A percentile compares a stretch with the other conserved stretches of the same genome.
Evolutionary conservation across 441 rosid genomes (phyloP).

Genomic region (Francoa sonchifolia): DNA sequence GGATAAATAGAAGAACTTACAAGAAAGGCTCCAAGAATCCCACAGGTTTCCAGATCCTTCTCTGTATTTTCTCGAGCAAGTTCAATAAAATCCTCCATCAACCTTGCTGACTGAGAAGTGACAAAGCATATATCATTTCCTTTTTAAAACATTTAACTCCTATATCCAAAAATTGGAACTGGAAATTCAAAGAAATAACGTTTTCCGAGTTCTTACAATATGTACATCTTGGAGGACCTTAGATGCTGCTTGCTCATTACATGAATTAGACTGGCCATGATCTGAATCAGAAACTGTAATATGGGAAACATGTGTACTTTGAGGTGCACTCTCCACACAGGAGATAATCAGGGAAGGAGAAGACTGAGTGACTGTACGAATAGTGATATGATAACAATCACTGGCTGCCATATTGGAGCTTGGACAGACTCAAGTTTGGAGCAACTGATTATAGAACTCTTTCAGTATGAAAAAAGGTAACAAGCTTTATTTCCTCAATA

Average conservation of each 20-base stretch:
- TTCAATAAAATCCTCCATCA: conserved; percentile 75
- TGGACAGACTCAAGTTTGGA: conserved; percentile 9
- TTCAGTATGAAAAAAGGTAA: conserved; percentile 3
- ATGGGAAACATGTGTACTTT: conserved; percentile 39
- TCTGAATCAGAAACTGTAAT: conserved; percentile 27
- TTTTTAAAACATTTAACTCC: background rate
- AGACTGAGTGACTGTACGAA: conserved; percentile 46
- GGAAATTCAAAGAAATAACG: background rate
- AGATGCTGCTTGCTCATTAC: conserved; percentile 21
- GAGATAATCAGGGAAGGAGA: conserved; percentile 60
- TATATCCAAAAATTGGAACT: background rate
- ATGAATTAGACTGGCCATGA: conserved; percentile 2
- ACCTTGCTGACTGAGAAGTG: conserved; percentile 38
- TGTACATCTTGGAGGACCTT: conserved; percentile 52
- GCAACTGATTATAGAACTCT: conserved; percentile 8
- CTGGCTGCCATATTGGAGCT: conserved; percentile 9
- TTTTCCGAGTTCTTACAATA: conserved; percentile 36
- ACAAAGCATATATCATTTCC: conserved; percentile 3
- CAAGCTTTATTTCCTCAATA: too few relatives aligned
- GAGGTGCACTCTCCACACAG: conserved; percentile 34
- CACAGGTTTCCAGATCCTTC: conserved; percentile 84
- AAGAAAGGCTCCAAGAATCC: conserved; percentile 67
- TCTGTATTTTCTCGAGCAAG: conserved; percentile 75
- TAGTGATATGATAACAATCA: conserved; percentile 8
- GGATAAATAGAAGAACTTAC: conserved; percentile 19